A percentile compares a stretch with the other conserved stretches of the same genome.
Conservation (phyloP, 805 yeast genomes). For the Crinitomyces ghanaensis region DNA sequence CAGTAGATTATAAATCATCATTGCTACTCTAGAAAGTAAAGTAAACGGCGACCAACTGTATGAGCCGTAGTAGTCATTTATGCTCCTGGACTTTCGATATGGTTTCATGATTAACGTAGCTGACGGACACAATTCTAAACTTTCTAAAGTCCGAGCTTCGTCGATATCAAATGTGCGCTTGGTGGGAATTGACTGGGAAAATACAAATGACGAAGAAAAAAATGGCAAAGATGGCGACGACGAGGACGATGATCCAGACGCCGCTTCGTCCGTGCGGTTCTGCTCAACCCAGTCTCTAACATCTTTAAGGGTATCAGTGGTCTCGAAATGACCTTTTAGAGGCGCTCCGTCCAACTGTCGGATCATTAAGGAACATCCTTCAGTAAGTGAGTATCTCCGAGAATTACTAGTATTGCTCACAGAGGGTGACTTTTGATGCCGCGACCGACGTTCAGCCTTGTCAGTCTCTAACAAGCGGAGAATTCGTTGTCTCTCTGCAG, state of each 20-base stretch:
- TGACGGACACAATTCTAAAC: slow-evolving; percentile 54
- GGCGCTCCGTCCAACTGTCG: slow-evolving; percentile 59
- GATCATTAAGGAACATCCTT: slow-evolving; percentile 39
- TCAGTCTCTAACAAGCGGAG: slow-evolving; percentile 42
- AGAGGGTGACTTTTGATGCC: slow-evolving; percentile 7
- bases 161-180: slow-evolving; percentile 53
- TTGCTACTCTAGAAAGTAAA: no score
- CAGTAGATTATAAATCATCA: no score
- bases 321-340: slow-evolving; percentile 38
- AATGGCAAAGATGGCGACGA: not conserved
- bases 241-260: slow-evolving; percentile 20
- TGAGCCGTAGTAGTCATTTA: no score
- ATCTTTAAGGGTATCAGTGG: slow-evolving; percentile 35
- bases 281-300: slow-evolving; percentile 54
- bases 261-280: slow-evolving; percentile 37
- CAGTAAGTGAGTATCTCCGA: slow-evolving; percentile 7
- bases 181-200: slow-evolving; percentile 43
- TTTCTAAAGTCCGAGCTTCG: slow-evolving; percentile 42
- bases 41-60: no score
- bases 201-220: slow-evolving; percentile 45
- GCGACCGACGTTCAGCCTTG: slow-evolving; percentile 33
- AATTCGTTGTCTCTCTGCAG: slow-evolving; percentile 46
- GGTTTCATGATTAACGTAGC: slow-evolving; percentile 70
- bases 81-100: no score
- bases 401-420: not conserved